Conservation (phyloP, 805 yeast species). For the Candida ipomoeae region DNA sequence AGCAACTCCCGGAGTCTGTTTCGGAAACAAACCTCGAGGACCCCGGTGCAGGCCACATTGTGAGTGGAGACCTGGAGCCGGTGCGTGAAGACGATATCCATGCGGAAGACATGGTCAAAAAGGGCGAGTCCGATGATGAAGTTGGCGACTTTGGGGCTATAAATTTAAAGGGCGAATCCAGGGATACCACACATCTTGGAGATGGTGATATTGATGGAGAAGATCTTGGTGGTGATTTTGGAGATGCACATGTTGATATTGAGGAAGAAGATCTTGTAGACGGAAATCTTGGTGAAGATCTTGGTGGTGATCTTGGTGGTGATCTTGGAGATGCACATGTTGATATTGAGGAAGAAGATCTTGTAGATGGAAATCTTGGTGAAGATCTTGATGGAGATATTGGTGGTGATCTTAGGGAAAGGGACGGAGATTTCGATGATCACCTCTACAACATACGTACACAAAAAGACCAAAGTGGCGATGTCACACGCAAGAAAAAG, state of each 20-base stretch:
- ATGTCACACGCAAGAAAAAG: slow-evolving; percentile 18
- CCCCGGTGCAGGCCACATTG: slow-evolving; percentile 12
- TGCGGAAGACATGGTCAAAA: not conserved
- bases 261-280: no score
- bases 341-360: no score
- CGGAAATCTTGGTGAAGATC: no score
- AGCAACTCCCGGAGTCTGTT: slow-evolving; percentile 13
- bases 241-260: no score
- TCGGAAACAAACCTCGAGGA: slow-evolving; percentile 14
- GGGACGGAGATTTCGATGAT: slow-evolving; percentile 10
- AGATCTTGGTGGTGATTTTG: no score
- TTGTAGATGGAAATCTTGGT: not conserved
- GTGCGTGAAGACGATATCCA: slow-evolving; percentile 4
- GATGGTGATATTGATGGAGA: no score
- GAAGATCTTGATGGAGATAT: not conserved
- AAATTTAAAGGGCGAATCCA: no score
- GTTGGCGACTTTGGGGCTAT: no score
- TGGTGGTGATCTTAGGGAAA: no score
- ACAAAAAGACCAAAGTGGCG: slow-evolving; percentile 14
- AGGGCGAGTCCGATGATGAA: no score
- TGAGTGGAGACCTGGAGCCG: slow-evolving; percentile 7
- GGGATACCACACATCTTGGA: no score
- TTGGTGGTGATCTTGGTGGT: not conserved
- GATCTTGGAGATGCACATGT: no score
- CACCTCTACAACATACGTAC: slow-evolving; percentile 15